A percentile compares a stretch with the other conserved stretches of the same genome.
These are phyloP conservation scores for Candida coquimbonensis DNA, from an alignment of 805 yeast genomes.

Conservation along the genomic window DNA sequence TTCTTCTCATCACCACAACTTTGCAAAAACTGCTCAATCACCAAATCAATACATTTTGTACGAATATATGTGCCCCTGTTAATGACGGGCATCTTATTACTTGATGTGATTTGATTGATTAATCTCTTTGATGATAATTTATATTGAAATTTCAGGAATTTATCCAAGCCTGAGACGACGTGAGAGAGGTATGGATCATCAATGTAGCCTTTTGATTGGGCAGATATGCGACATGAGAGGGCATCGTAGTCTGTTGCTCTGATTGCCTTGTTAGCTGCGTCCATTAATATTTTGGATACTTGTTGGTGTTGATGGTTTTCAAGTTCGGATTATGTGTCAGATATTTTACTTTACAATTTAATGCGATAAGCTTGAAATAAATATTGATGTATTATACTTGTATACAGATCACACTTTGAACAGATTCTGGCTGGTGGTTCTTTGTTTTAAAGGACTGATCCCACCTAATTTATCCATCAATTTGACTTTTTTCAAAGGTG, in stretches of 20 bases:
- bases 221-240: conserved; percentile 52
- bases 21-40: conserved; percentile 36
- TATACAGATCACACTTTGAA: conserved; percentile 15
- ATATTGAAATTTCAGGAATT: conserved; percentile 17
- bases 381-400: not conserved
- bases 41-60: conserved; percentile 42
- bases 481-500: conserved; percentile 21
- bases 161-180: conserved; percentile 16
- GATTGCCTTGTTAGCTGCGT: conserved; percentile 9
- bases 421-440: conserved; percentile 20
- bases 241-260: conserved; percentile 61
- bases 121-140: conserved; percentile 15
- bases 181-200: conserved; percentile 26
- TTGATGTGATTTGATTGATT: conserved; percentile 11
- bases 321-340: too few species aligned
- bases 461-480: conserved; percentile 20
- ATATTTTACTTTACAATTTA: too few species aligned
- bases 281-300: conserved; percentile 2
- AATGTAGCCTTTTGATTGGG: conserved; percentile 43
- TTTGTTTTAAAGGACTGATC: conserved; percentile 22
- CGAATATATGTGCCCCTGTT: conserved; percentile 67
- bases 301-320: too few species aligned
- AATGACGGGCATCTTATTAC: conserved; percentile 45
- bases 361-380: not conserved
- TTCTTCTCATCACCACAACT: conserved; percentile 21